phyloP scores from a whole-genome alignment of 306 rosid genomes.

The Biancaea sappan region DNA sequence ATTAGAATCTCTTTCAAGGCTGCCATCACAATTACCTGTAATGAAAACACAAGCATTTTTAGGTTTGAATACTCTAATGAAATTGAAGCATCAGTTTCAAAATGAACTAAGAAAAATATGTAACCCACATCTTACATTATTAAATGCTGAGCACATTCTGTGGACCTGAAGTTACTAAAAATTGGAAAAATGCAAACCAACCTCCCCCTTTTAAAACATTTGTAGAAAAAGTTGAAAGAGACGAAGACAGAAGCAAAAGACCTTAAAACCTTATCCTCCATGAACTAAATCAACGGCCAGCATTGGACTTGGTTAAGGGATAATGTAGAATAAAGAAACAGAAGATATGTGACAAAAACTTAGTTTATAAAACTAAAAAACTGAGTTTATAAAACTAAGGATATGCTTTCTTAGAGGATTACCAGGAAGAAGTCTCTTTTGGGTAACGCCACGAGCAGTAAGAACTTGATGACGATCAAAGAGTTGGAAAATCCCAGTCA shows the following conservation, averaged over 20 bases:
- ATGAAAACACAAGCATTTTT: slow-evolving; percentile 30
- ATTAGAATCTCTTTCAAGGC: slow-evolving; percentile 49
- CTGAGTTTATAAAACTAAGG: not conserved
- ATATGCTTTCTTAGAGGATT: slow-evolving; percentile 8
- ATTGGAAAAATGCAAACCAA: not conserved
- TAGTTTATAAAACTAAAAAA: slow-evolving; percentile 1
- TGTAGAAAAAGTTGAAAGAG: not conserved
- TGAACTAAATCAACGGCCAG: not conserved
- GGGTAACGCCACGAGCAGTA: slow-evolving; percentile 50
- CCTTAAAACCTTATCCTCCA: not conserved
- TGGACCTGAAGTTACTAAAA: not conserved
- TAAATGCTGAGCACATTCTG: slow-evolving; percentile 6
- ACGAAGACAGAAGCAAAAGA: not conserved
- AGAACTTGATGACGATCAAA: slow-evolving; percentile 67
- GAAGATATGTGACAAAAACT: not conserved
- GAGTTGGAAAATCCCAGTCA: slow-evolving; percentile 73
- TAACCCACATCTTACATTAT: not conserved
- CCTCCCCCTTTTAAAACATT: slow-evolving; percentile 10
- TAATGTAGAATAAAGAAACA: not conserved
- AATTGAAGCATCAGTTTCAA: not conserved
- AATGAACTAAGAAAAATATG: not conserved
- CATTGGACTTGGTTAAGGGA: not conserved
- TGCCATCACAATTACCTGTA: slow-evolving; percentile 52
- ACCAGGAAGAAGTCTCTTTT: slow-evolving; percentile 65
- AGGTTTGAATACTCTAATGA: not conserved